These are phyloP conservation scores for Metschnikowia bowlesiae DNA, from an alignment of 805 yeast species.

Conservation along the genomic window DNA sequence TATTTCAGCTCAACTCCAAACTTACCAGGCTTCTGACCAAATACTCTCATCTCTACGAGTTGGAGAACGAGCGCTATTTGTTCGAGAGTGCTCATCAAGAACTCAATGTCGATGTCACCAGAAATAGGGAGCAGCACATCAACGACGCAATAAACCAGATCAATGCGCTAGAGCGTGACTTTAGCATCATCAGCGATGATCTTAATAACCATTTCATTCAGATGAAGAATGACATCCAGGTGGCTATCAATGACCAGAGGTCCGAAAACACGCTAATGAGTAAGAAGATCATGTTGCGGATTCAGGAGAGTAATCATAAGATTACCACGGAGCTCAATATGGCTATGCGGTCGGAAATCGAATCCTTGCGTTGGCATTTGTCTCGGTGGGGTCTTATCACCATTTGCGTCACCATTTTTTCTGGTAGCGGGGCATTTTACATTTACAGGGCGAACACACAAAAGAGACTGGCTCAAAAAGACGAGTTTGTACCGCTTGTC, in stretches of 20 bases:
- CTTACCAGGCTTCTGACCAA: constrained; percentile 40
- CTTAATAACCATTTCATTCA: constrained; percentile 56
- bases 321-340: constrained; percentile 78
- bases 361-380: constrained; percentile 86
- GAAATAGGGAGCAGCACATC: constrained; percentile 65
- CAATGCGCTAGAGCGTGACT: constrained; percentile 66
- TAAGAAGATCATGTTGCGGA: constrained; percentile 58
- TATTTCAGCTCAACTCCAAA: constrained; percentile 40
- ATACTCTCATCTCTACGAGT: constrained; percentile 56
- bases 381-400: constrained; percentile 85
- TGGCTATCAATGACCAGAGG: constrained; percentile 80
- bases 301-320: constrained; percentile 80
- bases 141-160: constrained; percentile 63
- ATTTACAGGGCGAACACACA: constrained; percentile 31
- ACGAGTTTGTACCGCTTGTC: constrained; percentile 41
- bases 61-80: constrained; percentile 82
- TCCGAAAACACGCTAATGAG: constrained; percentile 77
- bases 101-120: constrained; percentile 69
- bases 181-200: constrained; percentile 72
- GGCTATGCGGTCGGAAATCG: constrained; percentile 81
- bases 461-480: constrained; percentile 20
- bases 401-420: constrained; percentile 59
- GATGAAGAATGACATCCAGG: constrained; percentile 69
- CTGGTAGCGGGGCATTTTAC: constrained; percentile 49
- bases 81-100: constrained; percentile 93